Evolutionary conservation across 164 flowering plant species (phyloP), one percentile per base, ranked within the genome.

Genomic region (Magnolia changhungtana): DNA sequence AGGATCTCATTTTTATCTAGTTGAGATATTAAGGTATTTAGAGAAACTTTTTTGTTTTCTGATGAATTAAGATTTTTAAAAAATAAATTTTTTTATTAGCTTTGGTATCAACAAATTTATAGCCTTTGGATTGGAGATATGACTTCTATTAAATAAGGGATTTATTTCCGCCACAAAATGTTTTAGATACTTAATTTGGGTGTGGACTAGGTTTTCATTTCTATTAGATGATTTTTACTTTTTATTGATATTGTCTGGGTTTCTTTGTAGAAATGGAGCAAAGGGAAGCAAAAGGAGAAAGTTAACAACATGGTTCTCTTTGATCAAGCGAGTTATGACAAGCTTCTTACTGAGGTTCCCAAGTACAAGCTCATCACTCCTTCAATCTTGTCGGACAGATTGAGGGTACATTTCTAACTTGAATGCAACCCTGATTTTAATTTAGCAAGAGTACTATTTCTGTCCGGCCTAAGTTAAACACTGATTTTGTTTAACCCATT

Each of bases 271-370:
- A 82, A 82, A 79, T 82, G 84, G 82, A 82, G 84, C 73, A 82
- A 82, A 64, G 84, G 84, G 70, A 82, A 82, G 82, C 81, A 82
- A 67, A 82, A 81, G 79, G 83, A 81, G 75, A 81, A 81, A 79
- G 83, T 81, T 13, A 87, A 87, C 83, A 87, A 87, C 84, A 84
- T 84, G 87, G 85, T 87, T 2, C 72, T 87, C 81, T 87, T 87
- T 64, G 90, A 87, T 65, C 88, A 86, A 80, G 87, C 73, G 1
- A 84, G 87, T 10, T 87, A 87, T 50, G 87, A 87, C 72, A 87
- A 85, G 79, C 87, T 87, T 66, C 83, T 85, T 4, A 18, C 80
- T 6, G 88, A 87, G 67, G 88, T 63, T 18, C 90, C 90, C 11
- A 85, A 87, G 79, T 86, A 74, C 82, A 87, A 83, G 85, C 87